Conservation (phyloP, 768 basidiomycete genomes). For the Naganishia kalamii region DNA sequence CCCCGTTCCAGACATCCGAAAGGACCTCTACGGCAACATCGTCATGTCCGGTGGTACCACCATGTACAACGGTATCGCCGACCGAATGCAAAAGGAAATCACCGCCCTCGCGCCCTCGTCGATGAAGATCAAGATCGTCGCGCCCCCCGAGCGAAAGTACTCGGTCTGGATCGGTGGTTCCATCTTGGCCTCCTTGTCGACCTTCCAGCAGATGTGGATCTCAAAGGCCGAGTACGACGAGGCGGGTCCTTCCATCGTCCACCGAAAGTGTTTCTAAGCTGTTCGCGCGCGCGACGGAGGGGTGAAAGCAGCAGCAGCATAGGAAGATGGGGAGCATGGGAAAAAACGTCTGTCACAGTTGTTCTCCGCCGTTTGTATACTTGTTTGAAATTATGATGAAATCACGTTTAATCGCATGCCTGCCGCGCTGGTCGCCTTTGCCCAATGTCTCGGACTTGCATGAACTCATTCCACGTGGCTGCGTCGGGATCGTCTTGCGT, state of each 20-base stretch:
- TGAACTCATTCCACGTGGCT: no score
- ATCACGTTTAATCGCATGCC: slow-evolving; percentile 14
- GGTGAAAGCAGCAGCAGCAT: slow-evolving; percentile 2
- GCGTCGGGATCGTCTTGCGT: no score
- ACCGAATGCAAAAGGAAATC: slow-evolving; percentile 93
- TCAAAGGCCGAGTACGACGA: slow-evolving; percentile 35
- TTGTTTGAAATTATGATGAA: slow-evolving; percentile 15
- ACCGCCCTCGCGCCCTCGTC: slow-evolving; percentile 73
- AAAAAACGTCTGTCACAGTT: slow-evolving; percentile 15
- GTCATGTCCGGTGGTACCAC: slow-evolving; percentile 86
- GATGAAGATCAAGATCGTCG: slow-evolving; percentile 93
- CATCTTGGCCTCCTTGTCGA: slow-evolving; percentile 69
- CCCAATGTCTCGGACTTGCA: no score
- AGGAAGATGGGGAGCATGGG: slow-evolving; percentile 16
- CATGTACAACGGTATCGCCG: slow-evolving; percentile 94
- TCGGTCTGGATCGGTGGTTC: slow-evolving; percentile 77
- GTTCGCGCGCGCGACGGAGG: background rate
- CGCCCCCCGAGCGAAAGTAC: slow-evolving; percentile 89
- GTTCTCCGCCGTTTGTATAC: slow-evolving; percentile 18
- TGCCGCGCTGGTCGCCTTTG: no score
- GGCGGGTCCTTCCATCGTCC: slow-evolving; percentile 48
- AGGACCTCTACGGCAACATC: slow-evolving; percentile 66
- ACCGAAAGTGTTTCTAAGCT: slow-evolving; percentile 48
- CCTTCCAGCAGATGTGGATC: slow-evolving; percentile 96
- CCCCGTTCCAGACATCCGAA: slow-evolving; percentile 63